Conservation (phyloP, 2,329 filamentous ascomycete genomes). For the Calonectria pauciramosa region DNA sequence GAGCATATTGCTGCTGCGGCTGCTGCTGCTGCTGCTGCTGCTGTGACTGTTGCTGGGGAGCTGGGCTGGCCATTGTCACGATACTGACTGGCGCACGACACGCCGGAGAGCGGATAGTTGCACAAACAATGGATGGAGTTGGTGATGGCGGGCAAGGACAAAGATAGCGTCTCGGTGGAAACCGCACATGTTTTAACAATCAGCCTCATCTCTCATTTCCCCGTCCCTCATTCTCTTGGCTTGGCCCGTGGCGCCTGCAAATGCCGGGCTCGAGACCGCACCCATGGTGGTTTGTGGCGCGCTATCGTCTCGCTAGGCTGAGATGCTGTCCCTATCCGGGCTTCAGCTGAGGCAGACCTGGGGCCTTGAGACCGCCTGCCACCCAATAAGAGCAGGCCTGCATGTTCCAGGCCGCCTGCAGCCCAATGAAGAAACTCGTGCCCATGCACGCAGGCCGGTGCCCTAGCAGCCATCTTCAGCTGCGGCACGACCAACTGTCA, state of each 20-base stretch:
- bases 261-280: not conserved
- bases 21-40: not conserved
- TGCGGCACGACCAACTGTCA: not conserved
- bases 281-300: slow-evolving; percentile 7
- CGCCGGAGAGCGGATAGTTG: not conserved
- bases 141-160: not conserved
- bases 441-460: not conserved
- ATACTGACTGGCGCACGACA: not conserved
- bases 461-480: not conserved
- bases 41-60: not conserved
- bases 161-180: not conserved
- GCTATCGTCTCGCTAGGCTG: slow-evolving; percentile 4
- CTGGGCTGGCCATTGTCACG: slow-evolving; percentile 16
- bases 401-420: not conserved
- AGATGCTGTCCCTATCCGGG: not conserved
- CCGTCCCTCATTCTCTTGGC: not conserved
- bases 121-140: not conserved
- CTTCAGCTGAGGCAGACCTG: slow-evolving; percentile 19
- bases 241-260: slow-evolving; percentile 2
- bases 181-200: not conserved
- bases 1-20: slow-evolving; percentile 10
- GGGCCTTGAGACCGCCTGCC: not conserved
- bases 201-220: not conserved
- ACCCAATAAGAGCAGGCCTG: not conserved
- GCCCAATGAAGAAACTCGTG: not conserved